These are phyloP conservation scores for Curvularia verruculosa DNA, from an alignment of 2,329 filamentous ascomycete genomes.

Conservation along the genomic window DNA sequence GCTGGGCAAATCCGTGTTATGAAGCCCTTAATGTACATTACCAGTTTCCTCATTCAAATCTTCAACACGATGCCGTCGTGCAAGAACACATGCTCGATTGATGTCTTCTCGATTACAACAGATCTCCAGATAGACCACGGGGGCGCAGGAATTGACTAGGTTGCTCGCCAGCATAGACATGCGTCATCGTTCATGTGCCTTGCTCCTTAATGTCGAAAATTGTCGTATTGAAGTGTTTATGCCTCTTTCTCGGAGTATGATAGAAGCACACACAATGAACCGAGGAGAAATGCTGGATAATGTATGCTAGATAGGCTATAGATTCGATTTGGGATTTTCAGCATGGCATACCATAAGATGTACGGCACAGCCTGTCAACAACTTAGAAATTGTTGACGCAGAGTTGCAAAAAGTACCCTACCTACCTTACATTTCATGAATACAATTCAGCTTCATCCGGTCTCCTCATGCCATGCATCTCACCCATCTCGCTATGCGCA, in stretches of 20 bases:
- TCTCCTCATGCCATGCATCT: slow-evolving; percentile 7
- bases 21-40: slow-evolving; percentile 13
- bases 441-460: slow-evolving; percentile 15
- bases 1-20: slow-evolving; percentile 6
- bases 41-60: not conserved
- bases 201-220: slow-evolving; percentile 18
- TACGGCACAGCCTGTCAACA: not conserved
- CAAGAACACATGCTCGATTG: slow-evolving; percentile 15
- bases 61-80: slow-evolving; percentile 14
- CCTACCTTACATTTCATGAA: slow-evolving; percentile 3
- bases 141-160: slow-evolving; percentile 10
- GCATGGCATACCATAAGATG: not conserved
- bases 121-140: slow-evolving; percentile 7
- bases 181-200: slow-evolving; percentile 17
- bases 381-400: not conserved
- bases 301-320: too few species aligned
- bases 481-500: slow-evolving; percentile 2
- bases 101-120: slow-evolving; percentile 14
- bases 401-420: not conserved
- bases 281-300: slow-evolving; percentile 16
- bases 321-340: not conserved
- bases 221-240: slow-evolving; percentile 20
- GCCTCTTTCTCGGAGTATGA: slow-evolving; percentile 12
- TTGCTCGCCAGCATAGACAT: slow-evolving; percentile 10
- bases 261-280: not conserved